A percentile compares a stretch with the other conserved stretches of the same genome.
Conservation (phyloP, 2,329 filamentous ascomycete species). For the Aspergillus novofumigatus region DNA sequence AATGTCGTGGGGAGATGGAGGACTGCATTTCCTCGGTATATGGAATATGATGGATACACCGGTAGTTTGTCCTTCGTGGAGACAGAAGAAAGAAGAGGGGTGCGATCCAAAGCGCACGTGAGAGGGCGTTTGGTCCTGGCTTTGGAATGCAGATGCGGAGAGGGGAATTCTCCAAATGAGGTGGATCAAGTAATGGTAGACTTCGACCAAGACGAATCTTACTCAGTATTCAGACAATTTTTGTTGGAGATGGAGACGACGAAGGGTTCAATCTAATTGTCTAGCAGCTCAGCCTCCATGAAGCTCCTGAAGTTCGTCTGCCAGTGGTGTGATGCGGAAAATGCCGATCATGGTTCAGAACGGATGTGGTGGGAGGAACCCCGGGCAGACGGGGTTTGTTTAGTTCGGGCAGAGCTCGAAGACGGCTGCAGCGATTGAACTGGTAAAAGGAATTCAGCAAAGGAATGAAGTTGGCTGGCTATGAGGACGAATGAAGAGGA, state of each 20-base stretch:
- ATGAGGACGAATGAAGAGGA: slow-evolving; percentile 3
- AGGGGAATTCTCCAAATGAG: neutral
- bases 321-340: slow-evolving; percentile 19
- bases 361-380: neutral
- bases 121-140: neutral
- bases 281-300: slow-evolving; percentile 23
- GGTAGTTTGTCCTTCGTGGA: neutral
- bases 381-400: neutral
- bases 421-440: neutral
- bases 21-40: slow-evolving; percentile 5
- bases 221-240: neutral
- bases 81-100: neutral
- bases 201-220: neutral
- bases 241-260: neutral
- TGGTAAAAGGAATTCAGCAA: slow-evolving; percentile 1
- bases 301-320: slow-evolving; percentile 24
- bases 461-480: neutral
- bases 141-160: neutral
- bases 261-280: slow-evolving; percentile 1
- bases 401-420: neutral
- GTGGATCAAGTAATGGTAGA: neutral
- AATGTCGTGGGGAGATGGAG: slow-evolving; percentile 5
- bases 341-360: slow-evolving; percentile 22
- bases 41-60: neutral
- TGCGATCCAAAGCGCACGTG: neutral